phyloP scores from a whole-genome alignment of 2,329 filamentous ascomycete genomes.

The Ophidiomyces ophidiicola region DNA sequence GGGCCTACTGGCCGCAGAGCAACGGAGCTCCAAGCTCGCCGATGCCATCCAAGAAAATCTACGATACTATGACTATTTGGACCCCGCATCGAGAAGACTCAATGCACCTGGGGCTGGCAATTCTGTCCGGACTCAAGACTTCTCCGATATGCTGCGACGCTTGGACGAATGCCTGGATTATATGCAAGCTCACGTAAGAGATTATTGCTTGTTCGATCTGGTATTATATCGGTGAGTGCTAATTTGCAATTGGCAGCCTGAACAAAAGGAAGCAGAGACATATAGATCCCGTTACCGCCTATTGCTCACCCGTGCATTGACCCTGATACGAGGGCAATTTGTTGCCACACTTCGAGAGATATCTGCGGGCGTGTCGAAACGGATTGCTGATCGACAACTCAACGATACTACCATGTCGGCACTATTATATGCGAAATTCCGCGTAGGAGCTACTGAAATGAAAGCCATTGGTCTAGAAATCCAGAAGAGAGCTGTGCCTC shows the following conservation, averaged over 20 bases:
- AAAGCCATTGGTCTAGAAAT: conserved; percentile 56
- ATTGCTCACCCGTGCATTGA: conserved; percentile 58
- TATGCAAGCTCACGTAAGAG: conserved; percentile 68
- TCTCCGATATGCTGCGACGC: conserved; percentile 75
- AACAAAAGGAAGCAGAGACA: conserved; percentile 73
- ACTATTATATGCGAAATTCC: conserved; percentile 58
- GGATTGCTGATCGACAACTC: conserved; percentile 53
- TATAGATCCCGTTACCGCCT: conserved; percentile 82
- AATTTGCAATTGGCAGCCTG: conserved; percentile 42
- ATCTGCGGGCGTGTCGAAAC: conserved; percentile 49
- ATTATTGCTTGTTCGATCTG: neutral
- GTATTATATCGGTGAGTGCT: conserved; percentile 16
- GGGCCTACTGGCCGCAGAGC: conserved; percentile 70
- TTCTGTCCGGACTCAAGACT: conserved; percentile 70
- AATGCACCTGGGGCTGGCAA: conserved; percentile 85
- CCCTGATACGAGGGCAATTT: conserved; percentile 55
- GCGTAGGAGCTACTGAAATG: conserved; percentile 52
- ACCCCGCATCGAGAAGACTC: conserved; percentile 75
- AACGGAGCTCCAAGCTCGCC: conserved; percentile 62
- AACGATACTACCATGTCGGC: conserved; percentile 63
- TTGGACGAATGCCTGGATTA: conserved; percentile 86
- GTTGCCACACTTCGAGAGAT: conserved; percentile 51
- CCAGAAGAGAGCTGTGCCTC: conserved; percentile 51
- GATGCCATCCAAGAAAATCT: conserved; percentile 78
- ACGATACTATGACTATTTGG: conserved; percentile 89